phyloP scores from a whole-genome alignment of 306 rosid species.

The Casuarina cunninghamiana region DNA sequence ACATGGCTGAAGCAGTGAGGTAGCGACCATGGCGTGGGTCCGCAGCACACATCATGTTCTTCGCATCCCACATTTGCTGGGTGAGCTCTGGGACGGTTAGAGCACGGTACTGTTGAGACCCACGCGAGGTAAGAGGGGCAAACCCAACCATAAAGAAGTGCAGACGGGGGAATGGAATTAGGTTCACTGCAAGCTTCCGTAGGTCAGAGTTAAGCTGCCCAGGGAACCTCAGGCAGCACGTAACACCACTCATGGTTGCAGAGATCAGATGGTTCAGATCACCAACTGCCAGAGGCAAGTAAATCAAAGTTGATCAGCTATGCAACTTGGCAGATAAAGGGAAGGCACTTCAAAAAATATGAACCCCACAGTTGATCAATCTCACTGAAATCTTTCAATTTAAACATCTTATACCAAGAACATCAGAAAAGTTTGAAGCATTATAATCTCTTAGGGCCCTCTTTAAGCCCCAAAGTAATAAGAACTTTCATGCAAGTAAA shows the following conservation, averaged over 20 bases:
- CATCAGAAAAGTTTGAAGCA: not conserved
- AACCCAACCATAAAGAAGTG: conserved; percentile 15
- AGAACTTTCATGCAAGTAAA: not conserved
- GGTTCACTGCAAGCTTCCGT: conserved; percentile 11
- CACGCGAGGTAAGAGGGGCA: conserved; percentile 15
- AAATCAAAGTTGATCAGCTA: not conserved
- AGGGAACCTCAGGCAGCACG: conserved; percentile 12
- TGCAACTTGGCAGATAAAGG: not conserved
- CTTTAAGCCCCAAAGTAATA: not conserved
- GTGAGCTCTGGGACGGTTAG: conserved; percentile 11
- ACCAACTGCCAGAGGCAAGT: conserved; percentile 9
- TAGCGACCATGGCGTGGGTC: conserved; percentile 8
- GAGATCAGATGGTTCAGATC: conserved; percentile 15
- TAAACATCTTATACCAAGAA: not conserved
- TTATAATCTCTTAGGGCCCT: not conserved
- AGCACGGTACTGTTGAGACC: conserved; percentile 13
- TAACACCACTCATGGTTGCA: conserved; percentile 16
- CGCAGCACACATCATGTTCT: conserved; percentile 1
- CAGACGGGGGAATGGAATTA: conserved; percentile 8
- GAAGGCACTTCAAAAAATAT: not conserved
- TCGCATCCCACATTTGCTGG: conserved; percentile 16
- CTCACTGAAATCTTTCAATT: not conserved
- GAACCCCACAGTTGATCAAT: not conserved
- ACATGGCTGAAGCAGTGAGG: conserved; percentile 14
- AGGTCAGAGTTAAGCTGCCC: conserved; percentile 15